phyloP scores from a whole-genome alignment of 139 green algal species.

The Tetratostichococcus sp. region DNA sequence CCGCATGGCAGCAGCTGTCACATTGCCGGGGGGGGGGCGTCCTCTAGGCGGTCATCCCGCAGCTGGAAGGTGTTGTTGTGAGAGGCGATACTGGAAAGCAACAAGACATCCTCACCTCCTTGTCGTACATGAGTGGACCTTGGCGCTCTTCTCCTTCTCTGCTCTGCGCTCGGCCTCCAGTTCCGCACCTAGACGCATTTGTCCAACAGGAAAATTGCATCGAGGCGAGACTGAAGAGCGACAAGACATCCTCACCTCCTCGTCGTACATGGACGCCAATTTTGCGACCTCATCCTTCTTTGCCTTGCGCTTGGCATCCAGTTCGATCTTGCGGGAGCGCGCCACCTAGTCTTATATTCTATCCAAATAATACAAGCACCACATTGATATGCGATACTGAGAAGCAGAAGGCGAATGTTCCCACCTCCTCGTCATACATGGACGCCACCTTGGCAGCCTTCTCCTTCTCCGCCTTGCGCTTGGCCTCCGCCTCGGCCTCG shows the following conservation, averaged over 20 bases:
- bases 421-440: constrained; percentile 15
- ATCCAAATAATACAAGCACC: too few relatives aligned
- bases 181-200: too few relatives aligned
- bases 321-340: constrained; percentile 33
- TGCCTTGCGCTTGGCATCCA: constrained; percentile 26
- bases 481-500: constrained; percentile 26
- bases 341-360: too few relatives aligned
- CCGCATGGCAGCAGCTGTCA: too few relatives aligned
- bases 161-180: constrained; percentile 25
- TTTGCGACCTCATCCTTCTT: constrained; percentile 17
- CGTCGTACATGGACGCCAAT: constrained; percentile 8
- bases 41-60: too few relatives aligned
- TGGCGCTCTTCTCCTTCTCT: constrained; percentile 16
- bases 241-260: constrained; percentile 23
- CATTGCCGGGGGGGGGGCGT: too few relatives aligned
- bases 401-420: too few relatives aligned
- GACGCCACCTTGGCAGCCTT: constrained; percentile 22
- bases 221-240: too few relatives aligned
- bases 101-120: constrained; percentile 23
- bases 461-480: constrained; percentile 13
- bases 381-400: too few relatives aligned
- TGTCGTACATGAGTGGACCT: constrained; percentile 9
- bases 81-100: too few relatives aligned
- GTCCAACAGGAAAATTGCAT: too few relatives aligned
- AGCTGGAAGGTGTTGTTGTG: too few relatives aligned